Percentiles rank a stretch among this genome's conserved stretches.
Evolutionary conservation across 768 basidiomycete genomes (phyloP).

Genomic region (Lactifluus piperatus): DNA sequence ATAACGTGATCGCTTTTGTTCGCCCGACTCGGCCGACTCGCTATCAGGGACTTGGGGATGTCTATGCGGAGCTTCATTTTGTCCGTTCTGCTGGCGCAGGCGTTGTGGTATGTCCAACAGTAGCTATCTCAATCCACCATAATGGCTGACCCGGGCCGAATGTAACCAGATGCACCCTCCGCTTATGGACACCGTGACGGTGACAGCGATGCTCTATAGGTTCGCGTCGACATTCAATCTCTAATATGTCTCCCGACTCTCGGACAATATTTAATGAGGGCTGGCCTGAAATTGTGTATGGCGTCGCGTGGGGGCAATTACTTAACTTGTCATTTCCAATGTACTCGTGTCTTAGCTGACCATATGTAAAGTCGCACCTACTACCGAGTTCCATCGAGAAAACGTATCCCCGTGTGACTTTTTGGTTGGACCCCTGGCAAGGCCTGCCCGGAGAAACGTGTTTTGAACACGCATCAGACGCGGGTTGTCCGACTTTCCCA

Average conservation of each 20-base stretch:
- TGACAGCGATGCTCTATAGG: conserved; percentile 80
- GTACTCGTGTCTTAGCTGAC: conserved; percentile 13
- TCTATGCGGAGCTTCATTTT: conserved; percentile 80
- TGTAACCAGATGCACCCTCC: conserved; percentile 67
- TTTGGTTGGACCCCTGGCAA: conserved; percentile 9
- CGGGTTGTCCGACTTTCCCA: conserved; percentile 8
- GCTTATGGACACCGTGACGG: conserved; percentile 82
- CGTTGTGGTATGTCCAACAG: conserved; percentile 51
- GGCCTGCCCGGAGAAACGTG: conserved; percentile 15
- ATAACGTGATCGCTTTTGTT: conserved; percentile 69
- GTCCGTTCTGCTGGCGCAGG: conserved; percentile 70
- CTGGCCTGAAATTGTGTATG: conserved; percentile 13
- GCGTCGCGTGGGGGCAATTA: conserved; percentile 14
- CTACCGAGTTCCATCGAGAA: conserved; percentile 17
- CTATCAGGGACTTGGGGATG: conserved; percentile 75
- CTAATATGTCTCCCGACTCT: conserved; percentile 2
- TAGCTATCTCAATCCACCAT: conserved; percentile 11
- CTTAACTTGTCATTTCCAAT: conserved; percentile 21
- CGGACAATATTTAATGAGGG: conserved; percentile 16
- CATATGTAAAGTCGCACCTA: conserved; percentile 17
- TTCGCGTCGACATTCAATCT: conserved; percentile 51
- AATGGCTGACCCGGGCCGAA: conserved; percentile 6
- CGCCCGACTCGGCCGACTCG: conserved; percentile 68
- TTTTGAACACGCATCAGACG: conserved; percentile 11
- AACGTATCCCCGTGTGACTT: conserved; percentile 11